Base-by-base conservation (phyloP, 2,329 filamentous ascomycete genomes). In the Ophiostoma populinum region DNA sequence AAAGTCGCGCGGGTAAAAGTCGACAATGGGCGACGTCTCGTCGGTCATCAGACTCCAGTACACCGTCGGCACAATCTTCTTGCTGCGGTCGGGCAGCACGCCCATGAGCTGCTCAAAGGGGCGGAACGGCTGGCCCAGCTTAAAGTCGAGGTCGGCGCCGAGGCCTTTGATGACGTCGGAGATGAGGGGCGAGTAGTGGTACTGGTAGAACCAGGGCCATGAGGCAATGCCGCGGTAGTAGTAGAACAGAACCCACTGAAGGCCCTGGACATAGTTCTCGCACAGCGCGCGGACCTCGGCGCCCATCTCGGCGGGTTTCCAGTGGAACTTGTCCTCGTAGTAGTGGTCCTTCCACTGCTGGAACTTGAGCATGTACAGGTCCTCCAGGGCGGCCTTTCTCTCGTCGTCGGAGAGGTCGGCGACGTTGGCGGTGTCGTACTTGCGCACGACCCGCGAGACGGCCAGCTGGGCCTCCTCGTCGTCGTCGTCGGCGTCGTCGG, bases 31-130 rank as follows among this genome's bases (percentile, higher is more conserved):
- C 12, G 87, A 95, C 12, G 80, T 70, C 2, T 78, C 67, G 37
- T 80, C 80, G 2, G 83, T 94, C 90, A 98, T 98, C 32, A 98
- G 64, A 18, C 82, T 74, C 56, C 90, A 82, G 55, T 92, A 95
- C 4, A 85, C 74, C 24, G 59, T 56, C 2, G 90, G 90, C 2
- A 98, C 90, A 49, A 95, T 95, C 52, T 75, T 82, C 62, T 95
- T 98, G 63, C 87, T 95, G 55, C 90, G 79, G 53, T 98, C 90
- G 4, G 90, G 90, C 50, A 98, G 63, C 34, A 98, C 90, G 46
- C 92, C 92, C 90, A 98, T 98, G 41, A 98, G 67, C 57, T 98
- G 90, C 51, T 98, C 83, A 50, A 80, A 95, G 1, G 90, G 90
- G 48, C 73, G 75, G 66, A 98, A 98, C 1, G 90, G 90, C 53